Evolutionary conservation across 1,284 basidiomycete genomes (phyloP).

Genomic region (Fomes fomentarius): DNA sequence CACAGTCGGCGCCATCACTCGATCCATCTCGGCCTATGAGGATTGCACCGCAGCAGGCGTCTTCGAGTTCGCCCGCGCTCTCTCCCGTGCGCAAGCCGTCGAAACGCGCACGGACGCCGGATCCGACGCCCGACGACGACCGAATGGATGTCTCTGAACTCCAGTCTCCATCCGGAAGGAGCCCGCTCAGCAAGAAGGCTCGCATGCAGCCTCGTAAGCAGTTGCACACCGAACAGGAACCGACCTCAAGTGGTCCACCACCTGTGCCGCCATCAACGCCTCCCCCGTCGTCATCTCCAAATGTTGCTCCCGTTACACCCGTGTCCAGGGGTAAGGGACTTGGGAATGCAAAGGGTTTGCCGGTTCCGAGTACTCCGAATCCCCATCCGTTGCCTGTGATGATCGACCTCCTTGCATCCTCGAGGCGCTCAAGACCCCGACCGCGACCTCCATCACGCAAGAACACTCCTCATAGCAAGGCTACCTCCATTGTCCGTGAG

Average conservation of each 20-base stretch:
- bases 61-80: slow-evolving; percentile 22
- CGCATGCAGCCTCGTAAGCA: slow-evolving; percentile 9
- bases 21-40: slow-evolving; percentile 19
- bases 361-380: slow-evolving; percentile 32
- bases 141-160: slow-evolving; percentile 13
- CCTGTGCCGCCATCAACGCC: slow-evolving; percentile 31
- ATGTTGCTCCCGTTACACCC: slow-evolving; percentile 19
- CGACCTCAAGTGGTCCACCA: slow-evolving; percentile 25
- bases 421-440: slow-evolving; percentile 36
- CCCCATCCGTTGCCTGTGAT: slow-evolving; percentile 33
- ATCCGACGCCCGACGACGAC: slow-evolving; percentile 15
- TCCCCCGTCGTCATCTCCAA: slow-evolving; percentile 21
- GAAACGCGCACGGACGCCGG: slow-evolving; percentile 27
- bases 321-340: slow-evolving; percentile 25
- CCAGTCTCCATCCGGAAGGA: slow-evolving; percentile 6
- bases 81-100: slow-evolving; percentile 12
- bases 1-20: slow-evolving; percentile 23
- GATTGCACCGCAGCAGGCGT: slow-evolving; percentile 13
- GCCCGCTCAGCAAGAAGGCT: slow-evolving; percentile 27
- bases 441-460: slow-evolving; percentile 39
- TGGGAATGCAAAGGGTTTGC: slow-evolving; percentile 33
- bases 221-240: slow-evolving; percentile 12
- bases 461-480: slow-evolving; percentile 14
- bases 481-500: slow-evolving; percentile 1
- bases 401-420: slow-evolving; percentile 40